A percentile compares a stretch with the other conserved stretches of the same genome.
phyloP scores from a whole-genome alignment of 768 basidiomycete genomes.

The Xanthoconium stramineum region DNA sequence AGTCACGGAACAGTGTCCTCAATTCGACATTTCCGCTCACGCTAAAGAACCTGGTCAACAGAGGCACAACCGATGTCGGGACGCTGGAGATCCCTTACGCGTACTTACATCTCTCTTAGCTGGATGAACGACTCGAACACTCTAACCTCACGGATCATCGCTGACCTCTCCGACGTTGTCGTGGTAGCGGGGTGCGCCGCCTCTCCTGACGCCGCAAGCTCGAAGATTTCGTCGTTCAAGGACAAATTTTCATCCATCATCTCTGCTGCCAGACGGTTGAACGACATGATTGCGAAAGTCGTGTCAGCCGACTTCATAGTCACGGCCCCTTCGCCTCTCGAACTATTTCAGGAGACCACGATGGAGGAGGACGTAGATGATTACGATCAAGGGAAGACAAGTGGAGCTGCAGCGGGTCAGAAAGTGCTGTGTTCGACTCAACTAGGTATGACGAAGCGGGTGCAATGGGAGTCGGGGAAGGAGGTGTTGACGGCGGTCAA shows the following conservation, averaged over 20 bases:
- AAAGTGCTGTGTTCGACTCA: constrained; percentile 14
- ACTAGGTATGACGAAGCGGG: constrained; percentile 13
- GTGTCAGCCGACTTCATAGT: constrained; percentile 11
- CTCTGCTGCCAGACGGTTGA: neutral
- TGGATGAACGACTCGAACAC: neutral
- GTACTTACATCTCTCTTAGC: neutral
- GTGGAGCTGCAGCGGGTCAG: neutral
- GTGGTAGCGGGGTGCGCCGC: constrained; percentile 7
- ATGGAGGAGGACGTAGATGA: constrained; percentile 9
- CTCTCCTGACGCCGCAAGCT: neutral
- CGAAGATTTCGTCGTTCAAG: constrained; percentile 2
- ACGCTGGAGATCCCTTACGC: constrained; percentile 13
- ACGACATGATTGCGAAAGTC: constrained; percentile 6
- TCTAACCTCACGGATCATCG: neutral
- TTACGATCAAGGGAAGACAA: neutral
- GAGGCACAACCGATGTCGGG: constrained; percentile 10
- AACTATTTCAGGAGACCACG: constrained; percentile 2
- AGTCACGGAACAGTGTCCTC: neutral
- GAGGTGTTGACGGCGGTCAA: constrained; percentile 2
- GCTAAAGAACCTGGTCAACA: neutral
- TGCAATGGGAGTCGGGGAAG: neutral
- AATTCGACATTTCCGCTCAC: neutral
- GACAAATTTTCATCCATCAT: constrained; percentile 6
- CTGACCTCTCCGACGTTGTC: constrained; percentile 5
- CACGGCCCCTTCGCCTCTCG: neutral